Conservation (phyloP, 2,329 filamentous ascomycete species). For the Diplodia corticola region DNA sequence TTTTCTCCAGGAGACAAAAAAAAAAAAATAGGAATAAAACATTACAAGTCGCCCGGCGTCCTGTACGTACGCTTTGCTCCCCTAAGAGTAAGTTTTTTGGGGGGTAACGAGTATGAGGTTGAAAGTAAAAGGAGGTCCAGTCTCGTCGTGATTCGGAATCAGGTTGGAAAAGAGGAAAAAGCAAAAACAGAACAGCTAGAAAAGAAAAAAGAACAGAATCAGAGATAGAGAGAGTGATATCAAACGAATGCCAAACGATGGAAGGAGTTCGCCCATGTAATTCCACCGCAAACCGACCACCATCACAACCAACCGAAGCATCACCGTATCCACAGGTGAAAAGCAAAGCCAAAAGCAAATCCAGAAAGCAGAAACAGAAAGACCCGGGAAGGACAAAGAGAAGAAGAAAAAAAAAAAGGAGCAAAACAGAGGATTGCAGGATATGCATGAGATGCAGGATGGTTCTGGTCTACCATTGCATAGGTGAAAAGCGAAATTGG, state of each 20-base stretch:
- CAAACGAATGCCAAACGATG: slow-evolving; percentile 18
- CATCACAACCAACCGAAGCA: slow-evolving; percentile 7
- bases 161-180: neutral
- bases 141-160: slow-evolving; percentile 21
- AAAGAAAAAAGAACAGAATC: slow-evolving; percentile 10
- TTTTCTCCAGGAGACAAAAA: neutral
- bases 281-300: slow-evolving; percentile 7
- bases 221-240: slow-evolving; percentile 16
- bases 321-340: slow-evolving; percentile 13
- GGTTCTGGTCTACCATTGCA: slow-evolving; percentile 8
- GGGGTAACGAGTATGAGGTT: neutral
- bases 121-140: slow-evolving; percentile 16
- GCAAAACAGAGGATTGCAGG: slow-evolving; percentile 1
- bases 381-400: neutral
- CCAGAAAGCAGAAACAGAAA: neutral
- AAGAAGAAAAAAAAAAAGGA: neutral
- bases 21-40: slow-evolving; percentile 5
- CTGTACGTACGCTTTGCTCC: slow-evolving; percentile 14
- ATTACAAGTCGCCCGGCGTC: slow-evolving; percentile 22
- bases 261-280: slow-evolving; percentile 17
- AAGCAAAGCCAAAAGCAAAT: slow-evolving; percentile 3
- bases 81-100: slow-evolving; percentile 1
- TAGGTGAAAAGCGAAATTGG: neutral
- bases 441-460: slow-evolving; percentile 19
- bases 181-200: slow-evolving; percentile 1